Conservation (phyloP, 495 filamentous ascomycete genomes). For the Poronia punctata region DNA sequence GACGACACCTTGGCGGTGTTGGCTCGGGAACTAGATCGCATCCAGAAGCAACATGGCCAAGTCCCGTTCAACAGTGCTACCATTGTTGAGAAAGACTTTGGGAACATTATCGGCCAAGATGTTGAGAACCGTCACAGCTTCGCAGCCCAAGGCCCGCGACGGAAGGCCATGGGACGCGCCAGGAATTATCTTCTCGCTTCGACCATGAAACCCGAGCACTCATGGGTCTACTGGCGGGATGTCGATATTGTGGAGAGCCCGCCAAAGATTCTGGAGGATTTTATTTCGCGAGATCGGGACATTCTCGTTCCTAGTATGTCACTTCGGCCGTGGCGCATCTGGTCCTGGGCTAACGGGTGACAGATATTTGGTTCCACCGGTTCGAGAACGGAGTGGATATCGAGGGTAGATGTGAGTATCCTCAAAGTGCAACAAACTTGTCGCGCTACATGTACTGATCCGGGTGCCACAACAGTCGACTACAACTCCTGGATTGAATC, state of each 20-base stretch:
- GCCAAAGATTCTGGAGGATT: conserved; percentile 81
- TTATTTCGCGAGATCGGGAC: conserved; percentile 87
- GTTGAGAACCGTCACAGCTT: conserved; percentile 82
- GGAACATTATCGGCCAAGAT: conserved; percentile 56
- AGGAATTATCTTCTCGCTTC: conserved; percentile 86
- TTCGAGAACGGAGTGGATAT: conserved; percentile 78
- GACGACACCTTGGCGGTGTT: conserved; percentile 85
- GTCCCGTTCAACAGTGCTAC: conserved; percentile 73
- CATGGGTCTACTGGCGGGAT: conserved; percentile 98
- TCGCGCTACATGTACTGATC: too few relatives aligned
- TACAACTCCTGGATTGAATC: conserved; percentile 99
- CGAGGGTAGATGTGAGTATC: conserved; percentile 72
- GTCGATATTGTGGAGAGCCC: conserved; percentile 94
- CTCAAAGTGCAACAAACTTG: neutral
- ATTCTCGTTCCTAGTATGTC: conserved; percentile 89
- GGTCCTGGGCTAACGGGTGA: conserved; percentile 21
- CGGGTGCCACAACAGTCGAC: conserved; percentile 69
- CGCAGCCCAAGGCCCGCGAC: conserved; percentile 78
- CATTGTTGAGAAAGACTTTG: conserved; percentile 89
- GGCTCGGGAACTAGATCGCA: conserved; percentile 72
- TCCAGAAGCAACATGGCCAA: conserved; percentile 75
- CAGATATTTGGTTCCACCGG: conserved; percentile 97
- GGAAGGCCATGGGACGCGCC: conserved; percentile 83
- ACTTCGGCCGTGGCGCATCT: neutral
- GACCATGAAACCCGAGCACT: conserved; percentile 84